Conservation (phyloP, 768 basidiomycete genomes). For the Mycena vulgaris region DNA sequence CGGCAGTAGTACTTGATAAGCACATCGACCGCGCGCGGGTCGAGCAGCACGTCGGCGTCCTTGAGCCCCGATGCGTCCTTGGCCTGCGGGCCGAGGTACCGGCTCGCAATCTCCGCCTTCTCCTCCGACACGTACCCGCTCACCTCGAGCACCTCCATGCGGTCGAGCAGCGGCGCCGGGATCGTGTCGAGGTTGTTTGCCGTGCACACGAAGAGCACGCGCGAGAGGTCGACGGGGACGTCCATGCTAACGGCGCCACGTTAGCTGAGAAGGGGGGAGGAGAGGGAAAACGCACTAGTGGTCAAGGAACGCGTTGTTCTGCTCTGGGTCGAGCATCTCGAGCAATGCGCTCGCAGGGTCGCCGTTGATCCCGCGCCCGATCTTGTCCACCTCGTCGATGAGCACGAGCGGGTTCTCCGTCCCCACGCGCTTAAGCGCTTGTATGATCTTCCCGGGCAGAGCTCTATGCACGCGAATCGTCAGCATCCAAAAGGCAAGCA, state of each 20-base stretch:
- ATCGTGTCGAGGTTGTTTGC: constrained; percentile 96
- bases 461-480: constrained; percentile 63
- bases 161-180: constrained; percentile 92
- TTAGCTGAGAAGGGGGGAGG: constrained; percentile 17
- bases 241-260: constrained; percentile 80
- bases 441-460: constrained; percentile 94
- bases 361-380: constrained; percentile 91
- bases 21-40: constrained; percentile 82
- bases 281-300: constrained; percentile 81
- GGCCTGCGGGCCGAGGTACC: constrained; percentile 93
- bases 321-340: constrained; percentile 96
- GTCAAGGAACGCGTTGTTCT: constrained; percentile 94
- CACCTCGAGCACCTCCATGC: constrained; percentile 97
- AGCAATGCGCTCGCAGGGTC: constrained; percentile 93
- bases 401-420: constrained; percentile 95
- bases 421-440: constrained; percentile 92
- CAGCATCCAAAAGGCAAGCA: constrained; percentile 9
- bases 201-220: constrained; percentile 98
- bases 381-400: constrained; percentile 98
- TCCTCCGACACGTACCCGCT: constrained; percentile 96
- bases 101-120: constrained; percentile 89
- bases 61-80: constrained; percentile 92
- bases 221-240: constrained; percentile 95
- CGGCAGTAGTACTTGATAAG: constrained; percentile 98
- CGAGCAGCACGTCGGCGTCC: constrained; percentile 85